Base-by-base conservation (phyloP, 2,329 filamentous ascomycete genomes). In the Paracoccidioides brasiliensis region DNA sequence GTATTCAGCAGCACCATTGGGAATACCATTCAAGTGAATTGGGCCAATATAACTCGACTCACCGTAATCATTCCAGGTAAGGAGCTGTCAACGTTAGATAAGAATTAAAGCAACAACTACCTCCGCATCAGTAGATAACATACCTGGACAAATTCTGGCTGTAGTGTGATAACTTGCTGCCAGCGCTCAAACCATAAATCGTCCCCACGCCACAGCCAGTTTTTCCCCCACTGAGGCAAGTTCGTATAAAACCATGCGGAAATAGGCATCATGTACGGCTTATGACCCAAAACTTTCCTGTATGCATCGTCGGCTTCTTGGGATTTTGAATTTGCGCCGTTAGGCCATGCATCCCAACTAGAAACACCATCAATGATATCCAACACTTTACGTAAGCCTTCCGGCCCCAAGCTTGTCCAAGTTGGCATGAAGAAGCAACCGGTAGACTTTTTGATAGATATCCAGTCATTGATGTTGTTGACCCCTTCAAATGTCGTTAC, bases 191-290 rank as follows among this genome's bases (percentile, higher is more conserved):
- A 76, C 80, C 82, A 85, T 10, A 84, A 66, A 55, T 76, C 71
- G 60, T 84, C 81, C n/a, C 80, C 78, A 28, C 75, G 74, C 73
- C 79, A 85, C 5, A 83, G 70, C 80, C 81, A 85, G 63, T 82
- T 81, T 68, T 84, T 84, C 44, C 70, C 66, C 61, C 75, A 83
- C 5, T 71, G 69, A 0, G 78, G 76, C 3, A 83, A 69, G 56
- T 81, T 78, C 51, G 81, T 82, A 65, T 68, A 78, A 64, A 74
- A 78, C 78, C 78, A 81, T 0, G 79, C 78, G 0, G 76, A 76
- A n/a, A 80, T 74, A 2, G 77, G 72, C 76, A 79, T 79, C 74
- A 80, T 79, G 55, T 72, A 76, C 3, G 67, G 66, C 61, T 75
- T 76, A 4, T 64, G 63, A 1, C 61, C 57, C 2, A 72, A 58